A percentile compares a stretch with the other conserved stretches of the same genome.
Evolutionary conservation across 306 rosid species (phyloP).

Genomic region (Prunus kanzakura): DNA sequence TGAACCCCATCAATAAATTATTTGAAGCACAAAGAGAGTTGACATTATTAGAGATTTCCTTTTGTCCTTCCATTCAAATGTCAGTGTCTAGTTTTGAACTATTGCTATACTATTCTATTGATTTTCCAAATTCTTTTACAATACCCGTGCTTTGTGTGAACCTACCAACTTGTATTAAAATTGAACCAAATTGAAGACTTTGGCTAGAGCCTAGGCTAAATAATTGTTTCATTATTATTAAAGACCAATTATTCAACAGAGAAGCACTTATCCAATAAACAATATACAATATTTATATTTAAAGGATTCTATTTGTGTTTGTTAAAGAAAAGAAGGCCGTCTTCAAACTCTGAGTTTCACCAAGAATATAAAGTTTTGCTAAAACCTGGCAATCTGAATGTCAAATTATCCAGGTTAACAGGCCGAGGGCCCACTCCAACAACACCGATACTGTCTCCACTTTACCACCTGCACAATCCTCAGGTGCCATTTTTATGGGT

Average conservation of each 20-base stretch:
- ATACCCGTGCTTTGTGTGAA: background rate
- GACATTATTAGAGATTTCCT: background rate
- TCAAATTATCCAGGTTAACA: too few species aligned
- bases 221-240: background rate
- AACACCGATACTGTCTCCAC: too few species aligned
- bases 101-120: background rate
- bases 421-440: too few species aligned
- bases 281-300: too few species aligned
- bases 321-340: background rate
- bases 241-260: background rate
- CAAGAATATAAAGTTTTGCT: background rate
- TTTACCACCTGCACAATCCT: too few species aligned
- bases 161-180: background rate
- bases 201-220: background rate
- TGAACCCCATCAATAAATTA: background rate
- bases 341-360: background rate
- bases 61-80: background rate
- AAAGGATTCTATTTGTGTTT: background rate
- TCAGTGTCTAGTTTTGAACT: background rate
- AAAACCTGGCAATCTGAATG: slow-evolving; percentile 5
- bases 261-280: background rate
- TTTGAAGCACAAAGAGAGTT: background rate
- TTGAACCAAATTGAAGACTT: background rate
- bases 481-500: too few species aligned
- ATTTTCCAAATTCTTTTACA: too few species aligned